Percentiles rank a stretch among this genome's conserved stretches.
Conservation (phyloP, 23 red algal species). For the Gracilaria caudata region DNA sequence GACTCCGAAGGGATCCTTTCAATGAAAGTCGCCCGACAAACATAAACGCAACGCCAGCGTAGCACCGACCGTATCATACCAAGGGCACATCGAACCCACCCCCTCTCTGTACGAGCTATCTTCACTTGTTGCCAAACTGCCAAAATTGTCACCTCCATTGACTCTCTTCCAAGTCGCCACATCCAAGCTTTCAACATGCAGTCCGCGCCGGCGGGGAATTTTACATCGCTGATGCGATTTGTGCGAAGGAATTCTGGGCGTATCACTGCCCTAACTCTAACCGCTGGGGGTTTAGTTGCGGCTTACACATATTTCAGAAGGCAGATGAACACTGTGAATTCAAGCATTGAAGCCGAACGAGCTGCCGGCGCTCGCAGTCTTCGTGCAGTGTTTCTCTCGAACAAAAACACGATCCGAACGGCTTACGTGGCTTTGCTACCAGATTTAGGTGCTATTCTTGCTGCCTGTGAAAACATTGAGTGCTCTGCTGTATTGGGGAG, state of each 20-base stretch:
- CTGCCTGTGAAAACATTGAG: slow-evolving; percentile 31
- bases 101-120: not conserved
- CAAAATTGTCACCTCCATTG: not conserved
- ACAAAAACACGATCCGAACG: slow-evolving; percentile 23
- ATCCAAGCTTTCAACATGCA: not conserved
- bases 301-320: slow-evolving; percentile 31
- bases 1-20: not conserved
- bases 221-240: slow-evolving; percentile 15
- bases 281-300: slow-evolving; percentile 29
- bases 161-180: not conserved
- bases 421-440: slow-evolving; percentile 35
- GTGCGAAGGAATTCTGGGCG: slow-evolving; percentile 25
- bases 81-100: no score
- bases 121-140: not conserved
- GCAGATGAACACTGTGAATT: slow-evolving; percentile 41
- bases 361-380: slow-evolving; percentile 57
- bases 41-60: not conserved
- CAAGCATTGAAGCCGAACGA: slow-evolving; percentile 45
- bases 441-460: slow-evolving; percentile 7
- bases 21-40: not conserved
- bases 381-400: slow-evolving; percentile 51
- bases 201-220: not conserved
- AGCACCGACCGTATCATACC: not conserved
- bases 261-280: slow-evolving; percentile 40
- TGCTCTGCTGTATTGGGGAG: not conserved